Evolutionary conservation across 768 basidiomycete genomes (phyloP).

Genomic region (Guyanaporus albipodus): DNA sequence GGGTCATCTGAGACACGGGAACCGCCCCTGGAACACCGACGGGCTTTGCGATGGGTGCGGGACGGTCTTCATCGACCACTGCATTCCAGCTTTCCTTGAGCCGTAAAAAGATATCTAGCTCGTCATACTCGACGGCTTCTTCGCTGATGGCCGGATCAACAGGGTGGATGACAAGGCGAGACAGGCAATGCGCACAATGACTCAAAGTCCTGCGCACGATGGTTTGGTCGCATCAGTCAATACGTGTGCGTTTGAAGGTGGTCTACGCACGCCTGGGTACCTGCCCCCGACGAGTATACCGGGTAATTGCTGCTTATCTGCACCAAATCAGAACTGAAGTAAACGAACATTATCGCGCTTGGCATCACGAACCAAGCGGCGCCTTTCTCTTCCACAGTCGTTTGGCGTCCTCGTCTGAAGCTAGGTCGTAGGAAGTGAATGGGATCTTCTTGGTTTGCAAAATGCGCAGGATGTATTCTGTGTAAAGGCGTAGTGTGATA

Average conservation of each 20-base stretch:
- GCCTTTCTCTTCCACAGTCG: constrained; percentile 78
- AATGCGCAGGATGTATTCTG: constrained; percentile 79
- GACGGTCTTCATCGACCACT: constrained; percentile 55
- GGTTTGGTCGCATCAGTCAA: constrained; percentile 5
- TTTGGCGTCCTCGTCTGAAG: constrained; percentile 80
- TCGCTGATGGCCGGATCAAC: constrained; percentile 47
- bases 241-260: neutral
- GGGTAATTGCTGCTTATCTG: constrained; percentile 82
- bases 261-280: constrained; percentile 66
- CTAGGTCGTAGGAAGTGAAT: constrained; percentile 79
- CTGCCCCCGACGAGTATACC: constrained; percentile 76
- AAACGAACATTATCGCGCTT: neutral
- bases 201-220: constrained; percentile 50
- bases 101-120: constrained; percentile 67
- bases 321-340: constrained; percentile 1
- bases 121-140: constrained; percentile 77
- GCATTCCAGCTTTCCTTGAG: constrained; percentile 67
- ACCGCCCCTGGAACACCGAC: constrained; percentile 80
- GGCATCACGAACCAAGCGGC: constrained; percentile 47
- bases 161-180: neutral
- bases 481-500: neutral
- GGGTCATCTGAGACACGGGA: constrained; percentile 74
- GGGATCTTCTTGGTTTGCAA: constrained; percentile 84
- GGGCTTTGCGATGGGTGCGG: constrained; percentile 51
- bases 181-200: constrained; percentile 56